Percentiles rank a stretch among this genome's conserved stretches.
phyloP scores from a whole-genome alignment of 208 protist genomes.

The Wallacemonas sp. region DNA sequence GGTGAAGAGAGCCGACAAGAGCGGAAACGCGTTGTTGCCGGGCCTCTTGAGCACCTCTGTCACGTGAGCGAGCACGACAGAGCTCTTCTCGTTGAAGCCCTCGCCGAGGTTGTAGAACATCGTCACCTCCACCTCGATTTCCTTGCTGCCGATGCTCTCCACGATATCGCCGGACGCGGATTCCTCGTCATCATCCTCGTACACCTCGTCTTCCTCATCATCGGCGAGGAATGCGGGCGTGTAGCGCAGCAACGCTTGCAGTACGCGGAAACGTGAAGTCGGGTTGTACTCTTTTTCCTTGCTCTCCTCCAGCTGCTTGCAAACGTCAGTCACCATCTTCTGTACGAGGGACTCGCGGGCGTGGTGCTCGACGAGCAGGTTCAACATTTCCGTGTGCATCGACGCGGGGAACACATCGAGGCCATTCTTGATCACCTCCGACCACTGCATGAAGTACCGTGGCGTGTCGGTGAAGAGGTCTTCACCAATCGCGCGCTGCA shows the following conservation, averaged over 20 bases:
- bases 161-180: not conserved
- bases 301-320: conserved; percentile 27
- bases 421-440: conserved; percentile 64
- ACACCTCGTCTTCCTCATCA: conserved; percentile 9
- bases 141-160: not conserved
- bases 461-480: conserved; percentile 73
- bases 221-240: conserved; percentile 39
- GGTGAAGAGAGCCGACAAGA: conserved; percentile 77
- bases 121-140: conserved; percentile 42
- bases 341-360: conserved; percentile 32
- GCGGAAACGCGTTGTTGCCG: conserved; percentile 15
- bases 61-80: conserved; percentile 10
- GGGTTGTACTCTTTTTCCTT: conserved; percentile 47
- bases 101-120: conserved; percentile 64
- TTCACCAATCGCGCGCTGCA: conserved; percentile 52
- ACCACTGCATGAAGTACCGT: conserved; percentile 77
- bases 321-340: conserved; percentile 50
- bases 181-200: conserved; percentile 9
- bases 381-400: conserved; percentile 72
- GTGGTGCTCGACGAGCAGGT: conserved; percentile 63
- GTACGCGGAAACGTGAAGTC: conserved; percentile 70
- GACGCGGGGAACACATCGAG: conserved; percentile 53
- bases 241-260: conserved; percentile 80
- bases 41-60: conserved; percentile 22
- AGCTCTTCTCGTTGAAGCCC: conserved; percentile 25